phyloP scores from a whole-genome alignment of 2,329 filamentous ascomycete species.

The Colletotrichum salicis region DNA sequence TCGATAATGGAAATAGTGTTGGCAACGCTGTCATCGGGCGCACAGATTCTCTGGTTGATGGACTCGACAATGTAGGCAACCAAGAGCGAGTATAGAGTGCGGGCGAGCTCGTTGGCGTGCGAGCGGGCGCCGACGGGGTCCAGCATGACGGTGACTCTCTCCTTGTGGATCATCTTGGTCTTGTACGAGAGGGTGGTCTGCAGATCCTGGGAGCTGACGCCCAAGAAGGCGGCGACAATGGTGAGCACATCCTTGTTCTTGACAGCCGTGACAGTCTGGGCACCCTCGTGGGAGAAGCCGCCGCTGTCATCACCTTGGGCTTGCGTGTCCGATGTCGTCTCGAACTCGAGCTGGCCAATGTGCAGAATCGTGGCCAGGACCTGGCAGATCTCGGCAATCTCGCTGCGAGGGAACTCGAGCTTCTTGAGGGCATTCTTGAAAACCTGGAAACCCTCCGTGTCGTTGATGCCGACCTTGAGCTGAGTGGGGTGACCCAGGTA shows the following conservation, averaged over 20 bases:
- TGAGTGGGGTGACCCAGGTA: slow-evolving; percentile 97
- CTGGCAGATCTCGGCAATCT: slow-evolving; percentile 97
- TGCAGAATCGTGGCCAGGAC: slow-evolving; percentile 94
- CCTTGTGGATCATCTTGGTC: slow-evolving; percentile 94
- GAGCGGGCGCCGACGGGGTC: slow-evolving; percentile 89
- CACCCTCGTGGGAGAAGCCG: slow-evolving; percentile 95
- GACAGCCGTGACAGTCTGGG: slow-evolving; percentile 84
- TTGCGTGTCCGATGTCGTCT: slow-evolving; percentile 81
- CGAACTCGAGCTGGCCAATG: slow-evolving; percentile 95
- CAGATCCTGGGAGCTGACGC: slow-evolving; percentile 81
- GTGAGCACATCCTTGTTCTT: slow-evolving; percentile 91
- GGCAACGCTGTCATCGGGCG: slow-evolving; percentile 84
- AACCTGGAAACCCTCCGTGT: slow-evolving; percentile 93
- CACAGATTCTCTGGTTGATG: slow-evolving; percentile 90
- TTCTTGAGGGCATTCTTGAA: slow-evolving; percentile 97
- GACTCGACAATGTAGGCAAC: slow-evolving; percentile 94
- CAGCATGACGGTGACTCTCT: slow-evolving; percentile 98
- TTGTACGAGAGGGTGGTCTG: slow-evolving; percentile 93
- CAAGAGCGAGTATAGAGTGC: slow-evolving; percentile 91
- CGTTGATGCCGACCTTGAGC: slow-evolving; percentile 96
- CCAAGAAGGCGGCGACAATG: slow-evolving; percentile 93
- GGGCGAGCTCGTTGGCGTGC: slow-evolving; percentile 93
- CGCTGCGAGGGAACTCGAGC: slow-evolving; percentile 90
- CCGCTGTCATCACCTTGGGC: slow-evolving; percentile 89
- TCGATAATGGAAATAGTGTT: slow-evolving; percentile 97